These are phyloP conservation scores for Hyaloperonospora brassicae DNA, from an alignment of 352 stramenopile genomes.

Conservation along the genomic window DNA sequence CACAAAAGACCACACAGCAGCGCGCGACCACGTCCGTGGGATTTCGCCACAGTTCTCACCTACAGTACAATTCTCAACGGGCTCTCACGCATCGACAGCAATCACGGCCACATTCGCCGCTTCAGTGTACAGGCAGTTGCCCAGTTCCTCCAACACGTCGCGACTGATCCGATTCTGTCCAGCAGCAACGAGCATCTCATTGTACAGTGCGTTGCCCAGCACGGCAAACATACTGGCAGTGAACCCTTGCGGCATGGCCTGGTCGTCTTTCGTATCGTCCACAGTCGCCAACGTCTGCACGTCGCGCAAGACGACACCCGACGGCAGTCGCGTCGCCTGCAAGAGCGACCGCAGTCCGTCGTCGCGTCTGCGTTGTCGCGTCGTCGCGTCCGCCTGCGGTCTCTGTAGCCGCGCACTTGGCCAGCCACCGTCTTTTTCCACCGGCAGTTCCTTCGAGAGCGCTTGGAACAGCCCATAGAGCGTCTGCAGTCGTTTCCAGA, in stretches of 20 bases:
- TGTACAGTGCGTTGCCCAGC: constrained; percentile 59
- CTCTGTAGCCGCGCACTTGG: constrained; percentile 9
- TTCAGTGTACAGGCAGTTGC: constrained; percentile 48
- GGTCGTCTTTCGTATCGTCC: constrained; percentile 12
- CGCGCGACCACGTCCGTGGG: neutral
- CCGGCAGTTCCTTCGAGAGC: constrained; percentile 18
- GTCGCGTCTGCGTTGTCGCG: constrained; percentile 18
- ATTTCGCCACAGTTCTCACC: constrained; percentile 2
- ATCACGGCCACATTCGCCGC: constrained; percentile 31
- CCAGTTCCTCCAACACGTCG: constrained; percentile 43
- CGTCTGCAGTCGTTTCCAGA: constrained; percentile 47
- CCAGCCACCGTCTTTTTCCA: constrained; percentile 18
- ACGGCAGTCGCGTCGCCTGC: constrained; percentile 28
- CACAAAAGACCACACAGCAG: constrained; percentile 2
- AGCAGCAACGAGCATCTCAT: constrained; percentile 48
- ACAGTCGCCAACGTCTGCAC: constrained; percentile 35
- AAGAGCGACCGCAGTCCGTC: constrained; percentile 44
- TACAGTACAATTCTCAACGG: too few species aligned
- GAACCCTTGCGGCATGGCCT: constrained; percentile 56
- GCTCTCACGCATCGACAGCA: neutral
- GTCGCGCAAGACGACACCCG: constrained; percentile 43
- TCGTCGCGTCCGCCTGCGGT: constrained; percentile 1
- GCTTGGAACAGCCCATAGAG: constrained; percentile 57
- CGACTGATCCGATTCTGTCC: constrained; percentile 40
- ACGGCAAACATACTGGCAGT: constrained; percentile 59